A percentile compares a stretch with the other conserved stretches of the same genome.
These are phyloP conservation scores for Aspergillus ustus DNA, from an alignment of 2,329 filamentous ascomycete species.

Conservation along the genomic window DNA sequence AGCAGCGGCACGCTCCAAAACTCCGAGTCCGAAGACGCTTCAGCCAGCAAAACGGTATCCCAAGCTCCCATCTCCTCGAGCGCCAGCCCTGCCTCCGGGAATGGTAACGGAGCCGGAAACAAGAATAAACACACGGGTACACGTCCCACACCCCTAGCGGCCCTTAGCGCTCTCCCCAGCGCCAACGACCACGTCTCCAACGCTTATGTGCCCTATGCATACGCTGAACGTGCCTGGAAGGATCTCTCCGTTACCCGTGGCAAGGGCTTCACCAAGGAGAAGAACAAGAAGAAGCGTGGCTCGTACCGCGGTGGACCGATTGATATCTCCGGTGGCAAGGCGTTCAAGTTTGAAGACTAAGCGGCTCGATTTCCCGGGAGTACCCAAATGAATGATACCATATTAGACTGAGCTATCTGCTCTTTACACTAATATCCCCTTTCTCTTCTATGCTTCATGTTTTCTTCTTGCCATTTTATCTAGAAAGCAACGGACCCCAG, in stretches of 20 bases:
- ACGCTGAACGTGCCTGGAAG: constrained; percentile 84
- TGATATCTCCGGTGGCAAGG: constrained; percentile 79
- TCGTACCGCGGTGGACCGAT: constrained; percentile 89
- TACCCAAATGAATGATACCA: constrained; percentile 10
- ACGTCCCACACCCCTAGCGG: constrained; percentile 74
- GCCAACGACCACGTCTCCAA: constrained; percentile 75
- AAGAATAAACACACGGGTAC: constrained; percentile 52
- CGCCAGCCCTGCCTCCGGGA: no score
- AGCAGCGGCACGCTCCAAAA: constrained; percentile 39
- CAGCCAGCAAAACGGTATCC: constrained; percentile 21
- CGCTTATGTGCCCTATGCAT: constrained; percentile 80
- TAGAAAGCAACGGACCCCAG: background rate
- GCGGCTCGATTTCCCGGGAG: constrained; percentile 40
- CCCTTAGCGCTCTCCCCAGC: constrained; percentile 71
- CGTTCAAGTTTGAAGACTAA: constrained; percentile 94
- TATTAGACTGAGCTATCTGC: background rate
- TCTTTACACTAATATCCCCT: background rate
- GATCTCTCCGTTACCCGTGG: constrained; percentile 90
- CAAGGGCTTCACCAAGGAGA: constrained; percentile 99
- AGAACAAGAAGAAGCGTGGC: constrained; percentile 97
- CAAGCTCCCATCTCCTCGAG: no score
- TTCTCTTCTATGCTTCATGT: background rate
- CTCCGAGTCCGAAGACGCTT: constrained; percentile 33
- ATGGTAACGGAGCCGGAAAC: constrained; percentile 28
- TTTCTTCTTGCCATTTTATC: background rate